Evolutionary conservation across 148 eudicot genomes (phyloP), one percentile per base, ranked within the genome.

Genomic region (Polygonum aviculare): DNA sequence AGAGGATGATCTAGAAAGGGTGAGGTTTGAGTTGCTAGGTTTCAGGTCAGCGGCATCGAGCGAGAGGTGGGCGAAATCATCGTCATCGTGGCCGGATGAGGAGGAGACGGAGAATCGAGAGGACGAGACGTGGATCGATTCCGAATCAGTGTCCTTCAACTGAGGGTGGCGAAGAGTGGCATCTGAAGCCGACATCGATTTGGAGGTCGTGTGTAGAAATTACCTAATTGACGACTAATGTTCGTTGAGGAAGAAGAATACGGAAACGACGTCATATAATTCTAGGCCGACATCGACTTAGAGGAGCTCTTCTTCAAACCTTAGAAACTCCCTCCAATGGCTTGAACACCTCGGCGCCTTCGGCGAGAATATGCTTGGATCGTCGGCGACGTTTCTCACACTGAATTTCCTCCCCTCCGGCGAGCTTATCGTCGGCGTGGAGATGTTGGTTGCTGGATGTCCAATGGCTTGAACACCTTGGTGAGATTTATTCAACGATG

Each of bases 331-430:
- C 49, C 85, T 92, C 97, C 97, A 92, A 4, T 96, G 82, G 39
- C 87, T 87, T 2, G 98, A 85, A 80, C 98, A 92, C 74, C 93
- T 73, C n/a, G 97, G 97, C 0, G 97, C 98, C 65, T 89, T 92
- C 0, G 98, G 98, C 1, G 97, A 92, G 38, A 86, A 89, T 75
- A 86, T 45, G 62, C 82, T 82, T 47, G 87, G 85, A 73, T 87
- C 91, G 19, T 65, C 71, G 62, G 51, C 44, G 11, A 79, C 73
- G 12, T 44, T 65, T 69, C 75, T 79, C 78, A 82, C 79, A 73
- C 80, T 69, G 71, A 72, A 2, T 6, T 74, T 83, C 18, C 63
- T 72, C 21, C 63, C 80, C 3, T 79, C 89, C 70, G 89, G 87
- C 7, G 84, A 82, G 21, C 48, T 67, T 12, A 49, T 79, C 33